phyloP scores from a whole-genome alignment of 2,329 filamentous ascomycete species.

The Trichoderma atrobrunneum region DNA sequence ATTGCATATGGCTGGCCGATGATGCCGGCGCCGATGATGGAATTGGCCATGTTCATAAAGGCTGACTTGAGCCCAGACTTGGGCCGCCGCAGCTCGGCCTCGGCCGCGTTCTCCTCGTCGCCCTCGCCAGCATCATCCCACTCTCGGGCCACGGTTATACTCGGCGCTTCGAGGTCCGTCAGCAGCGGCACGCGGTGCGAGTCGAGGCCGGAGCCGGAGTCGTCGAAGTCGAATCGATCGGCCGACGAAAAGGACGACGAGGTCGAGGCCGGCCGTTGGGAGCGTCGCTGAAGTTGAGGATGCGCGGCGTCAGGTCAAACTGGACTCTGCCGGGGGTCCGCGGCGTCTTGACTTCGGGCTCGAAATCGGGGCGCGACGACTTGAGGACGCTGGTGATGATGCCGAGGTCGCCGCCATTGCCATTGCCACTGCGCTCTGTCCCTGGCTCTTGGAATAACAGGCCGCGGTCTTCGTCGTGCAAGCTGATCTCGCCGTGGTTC shows the following conservation, averaged over 20 bases:
- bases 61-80: constrained; percentile 83
- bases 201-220: constrained; percentile 50
- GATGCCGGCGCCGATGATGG: constrained; percentile 80
- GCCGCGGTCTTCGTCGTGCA: constrained; percentile 34
- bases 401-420: constrained; percentile 27
- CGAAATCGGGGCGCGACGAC: constrained; percentile 22
- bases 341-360: constrained; percentile 26
- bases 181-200: constrained; percentile 67
- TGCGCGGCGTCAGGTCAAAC: constrained; percentile 60
- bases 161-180: constrained; percentile 79
- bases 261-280: constrained; percentile 10
- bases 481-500: constrained; percentile 30
- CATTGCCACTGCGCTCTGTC: not conserved
- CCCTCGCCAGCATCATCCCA: constrained; percentile 42
- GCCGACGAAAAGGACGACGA: constrained; percentile 20
- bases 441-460: constrained; percentile 29
- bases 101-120: constrained; percentile 42
- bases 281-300: constrained; percentile 34
- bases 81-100: constrained; percentile 61
- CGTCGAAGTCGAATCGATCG: constrained; percentile 48
- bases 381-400: constrained; percentile 22
- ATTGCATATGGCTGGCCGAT: constrained; percentile 94
- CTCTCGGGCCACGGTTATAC: constrained; percentile 63
- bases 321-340: constrained; percentile 67
- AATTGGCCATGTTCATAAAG: constrained; percentile 99